phyloP scores from a whole-genome alignment of 192 early-diverging fungal species.

The Obelidium mucronatum region DNA sequence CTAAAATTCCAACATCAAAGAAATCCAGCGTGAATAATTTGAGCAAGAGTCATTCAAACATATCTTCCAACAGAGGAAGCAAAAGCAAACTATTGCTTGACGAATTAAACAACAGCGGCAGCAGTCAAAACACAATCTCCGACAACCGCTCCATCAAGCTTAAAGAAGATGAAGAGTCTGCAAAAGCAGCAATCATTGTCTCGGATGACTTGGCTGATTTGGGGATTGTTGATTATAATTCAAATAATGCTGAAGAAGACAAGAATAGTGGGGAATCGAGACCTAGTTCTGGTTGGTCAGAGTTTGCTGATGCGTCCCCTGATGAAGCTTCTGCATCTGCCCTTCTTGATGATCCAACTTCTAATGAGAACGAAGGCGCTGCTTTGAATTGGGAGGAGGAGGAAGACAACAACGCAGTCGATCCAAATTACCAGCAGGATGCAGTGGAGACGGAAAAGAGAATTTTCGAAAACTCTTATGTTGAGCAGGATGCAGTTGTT shows the following conservation, averaged over 20 bases:
- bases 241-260: not conserved
- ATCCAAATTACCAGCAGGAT: not conserved
- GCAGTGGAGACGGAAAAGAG: not conserved
- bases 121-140: not conserved
- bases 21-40: not conserved
- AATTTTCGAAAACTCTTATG: not conserved
- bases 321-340: not conserved
- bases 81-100: not conserved
- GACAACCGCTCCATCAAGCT: slow-evolving; percentile 1
- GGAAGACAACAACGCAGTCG: not conserved
- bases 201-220: slow-evolving; percentile 26
- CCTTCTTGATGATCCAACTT: not conserved
- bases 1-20: not conserved
- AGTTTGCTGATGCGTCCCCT: slow-evolving; percentile 19
- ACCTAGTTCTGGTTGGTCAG: slow-evolving; percentile 24
- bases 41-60: not conserved
- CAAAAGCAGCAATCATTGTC: slow-evolving; percentile 21
- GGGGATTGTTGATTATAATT: slow-evolving; percentile 26
- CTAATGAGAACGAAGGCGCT: too few relatives aligned
- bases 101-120: not conserved
- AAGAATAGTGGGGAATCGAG: not conserved
- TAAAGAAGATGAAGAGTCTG: slow-evolving; percentile 31
- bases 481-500: not conserved
- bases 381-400: too few relatives aligned
- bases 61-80: not conserved